phyloP scores from a whole-genome alignment of 2,329 filamentous ascomycete genomes.

The Paraphoma chrysanthemicola region DNA sequence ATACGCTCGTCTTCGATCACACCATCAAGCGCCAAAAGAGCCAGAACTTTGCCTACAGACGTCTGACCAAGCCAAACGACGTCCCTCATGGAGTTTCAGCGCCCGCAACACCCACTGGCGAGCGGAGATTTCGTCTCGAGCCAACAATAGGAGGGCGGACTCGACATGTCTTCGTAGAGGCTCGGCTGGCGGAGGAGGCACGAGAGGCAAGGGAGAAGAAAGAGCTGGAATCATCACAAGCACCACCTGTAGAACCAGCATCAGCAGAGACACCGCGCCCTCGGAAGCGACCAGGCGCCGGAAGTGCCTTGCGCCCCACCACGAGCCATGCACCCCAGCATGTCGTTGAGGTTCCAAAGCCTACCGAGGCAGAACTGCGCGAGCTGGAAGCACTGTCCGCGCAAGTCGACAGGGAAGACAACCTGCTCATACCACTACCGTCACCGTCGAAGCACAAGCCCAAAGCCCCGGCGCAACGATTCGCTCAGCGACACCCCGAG shows the following conservation, averaged over 20 bases:
- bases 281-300: constrained; percentile 38
- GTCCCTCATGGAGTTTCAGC: constrained; percentile 6
- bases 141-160: constrained; percentile 17
- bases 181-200: constrained; percentile 3
- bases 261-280: constrained; percentile 20
- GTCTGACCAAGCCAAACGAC: constrained; percentile 34
- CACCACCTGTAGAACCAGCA: constrained; percentile 2
- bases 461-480: constrained; percentile 40
- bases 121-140: constrained; percentile 35
- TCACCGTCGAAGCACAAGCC: constrained; percentile 43
- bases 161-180: constrained; percentile 31
- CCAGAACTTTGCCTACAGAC: constrained; percentile 21
- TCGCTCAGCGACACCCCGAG: constrained; percentile 42
- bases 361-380: constrained; percentile 36
- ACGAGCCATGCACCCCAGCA: constrained; percentile 8
- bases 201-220: constrained; percentile 14
- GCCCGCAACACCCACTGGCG: constrained; percentile 25
- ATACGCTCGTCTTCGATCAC: constrained; percentile 51
- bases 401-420: constrained; percentile 38
- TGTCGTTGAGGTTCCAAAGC: constrained; percentile 11
- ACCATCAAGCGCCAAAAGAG: constrained; percentile 16
- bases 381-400: constrained; percentile 42
- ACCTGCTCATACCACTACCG: constrained; percentile 9
- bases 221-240: constrained; percentile 6
- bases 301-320: constrained; percentile 20